These are phyloP conservation scores for Aspergillus puulaauensis DNA, from an alignment of 2,329 filamentous ascomycete species.

Conservation along the genomic window DNA sequence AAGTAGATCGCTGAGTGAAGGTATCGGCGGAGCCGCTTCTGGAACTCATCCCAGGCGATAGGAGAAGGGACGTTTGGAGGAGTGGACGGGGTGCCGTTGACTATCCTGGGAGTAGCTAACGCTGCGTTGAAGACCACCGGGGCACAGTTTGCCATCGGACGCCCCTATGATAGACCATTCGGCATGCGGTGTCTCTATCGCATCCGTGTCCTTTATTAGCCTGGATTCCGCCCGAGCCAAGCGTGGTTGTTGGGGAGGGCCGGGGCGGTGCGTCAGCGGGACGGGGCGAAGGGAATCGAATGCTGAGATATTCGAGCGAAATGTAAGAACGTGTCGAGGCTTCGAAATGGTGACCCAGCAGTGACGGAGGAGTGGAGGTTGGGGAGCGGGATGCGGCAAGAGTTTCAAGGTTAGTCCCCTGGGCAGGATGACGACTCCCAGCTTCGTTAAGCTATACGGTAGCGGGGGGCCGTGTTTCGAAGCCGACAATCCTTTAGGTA, in stretches of 20 bases:
- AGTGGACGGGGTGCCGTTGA: conserved; percentile 21
- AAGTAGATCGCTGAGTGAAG: conserved; percentile 33
- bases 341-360: neutral
- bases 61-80: conserved; percentile 15
- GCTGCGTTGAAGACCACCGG: conserved; percentile 28
- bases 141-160: conserved; percentile 37
- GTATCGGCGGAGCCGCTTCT: conserved; percentile 37
- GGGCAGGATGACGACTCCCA: conserved; percentile 18
- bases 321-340: neutral
- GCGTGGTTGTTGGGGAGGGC: neutral
- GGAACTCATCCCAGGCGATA: conserved; percentile 43
- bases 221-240: neutral
- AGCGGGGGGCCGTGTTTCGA: conserved; percentile 4
- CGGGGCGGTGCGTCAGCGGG: neutral
- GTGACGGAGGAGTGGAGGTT: conserved; percentile 1
- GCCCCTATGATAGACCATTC: conserved; percentile 36
- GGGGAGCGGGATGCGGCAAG: conserved; percentile 14
- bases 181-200: conserved; percentile 31
- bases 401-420: conserved; percentile 1
- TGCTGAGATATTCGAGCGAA: neutral
- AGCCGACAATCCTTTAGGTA: neutral
- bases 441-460: neutral
- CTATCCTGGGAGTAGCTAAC: conserved; percentile 21
- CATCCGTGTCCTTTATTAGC: conserved; percentile 22
- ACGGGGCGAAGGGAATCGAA: neutral